Percentiles rank a stretch among this genome's conserved stretches.
These are phyloP conservation scores for Yamadazyma sp. DNA, from an alignment of 1,139 yeast genomes.

Conservation along the genomic window DNA sequence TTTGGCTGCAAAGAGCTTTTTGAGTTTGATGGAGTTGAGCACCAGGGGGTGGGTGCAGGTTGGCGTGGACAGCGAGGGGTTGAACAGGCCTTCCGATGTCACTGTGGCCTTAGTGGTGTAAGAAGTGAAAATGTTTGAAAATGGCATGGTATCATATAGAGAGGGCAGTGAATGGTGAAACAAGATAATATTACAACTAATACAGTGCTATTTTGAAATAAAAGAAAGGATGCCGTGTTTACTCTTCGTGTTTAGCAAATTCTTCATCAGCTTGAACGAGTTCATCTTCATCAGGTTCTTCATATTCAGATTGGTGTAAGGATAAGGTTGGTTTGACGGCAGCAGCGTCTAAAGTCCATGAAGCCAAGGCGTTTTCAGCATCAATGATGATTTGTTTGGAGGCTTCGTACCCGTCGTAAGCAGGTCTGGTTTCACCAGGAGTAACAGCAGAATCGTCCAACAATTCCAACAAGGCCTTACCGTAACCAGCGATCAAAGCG, in stretches of 20 bases:
- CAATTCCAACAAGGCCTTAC: constrained; percentile 93
- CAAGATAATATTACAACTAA: constrained; percentile 3
- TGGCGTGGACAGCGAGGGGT: background rate
- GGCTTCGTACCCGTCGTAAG: constrained; percentile 97
- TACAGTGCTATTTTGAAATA: constrained; percentile 4
- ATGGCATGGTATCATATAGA: too few species aligned
- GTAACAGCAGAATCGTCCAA: constrained; percentile 96
- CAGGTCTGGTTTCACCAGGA: constrained; percentile 98
- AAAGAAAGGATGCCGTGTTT: constrained; percentile 1
- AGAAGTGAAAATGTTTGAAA: too few species aligned
- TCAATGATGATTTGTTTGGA: constrained; percentile 97
- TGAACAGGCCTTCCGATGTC: background rate
- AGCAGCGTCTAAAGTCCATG: constrained; percentile 96
- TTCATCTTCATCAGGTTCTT: constrained; percentile 59
- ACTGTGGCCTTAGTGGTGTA: too few species aligned
- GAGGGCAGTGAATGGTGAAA: too few species aligned
- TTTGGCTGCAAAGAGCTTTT: constrained; percentile 40
- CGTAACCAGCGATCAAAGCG: constrained; percentile 97
- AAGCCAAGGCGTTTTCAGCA: constrained; percentile 92
- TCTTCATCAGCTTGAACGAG: constrained; percentile 51
- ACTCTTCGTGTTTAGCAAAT: constrained; percentile 40
- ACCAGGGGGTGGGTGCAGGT: constrained; percentile 17
- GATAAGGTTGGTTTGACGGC: constrained; percentile 93
- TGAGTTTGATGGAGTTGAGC: constrained; percentile 38
- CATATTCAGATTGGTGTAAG: constrained; percentile 75